Evolutionary conservation across 225 moss, liverwort and hornwort species (phyloP).

Genomic region (Pleurozium schreberi): DNA sequence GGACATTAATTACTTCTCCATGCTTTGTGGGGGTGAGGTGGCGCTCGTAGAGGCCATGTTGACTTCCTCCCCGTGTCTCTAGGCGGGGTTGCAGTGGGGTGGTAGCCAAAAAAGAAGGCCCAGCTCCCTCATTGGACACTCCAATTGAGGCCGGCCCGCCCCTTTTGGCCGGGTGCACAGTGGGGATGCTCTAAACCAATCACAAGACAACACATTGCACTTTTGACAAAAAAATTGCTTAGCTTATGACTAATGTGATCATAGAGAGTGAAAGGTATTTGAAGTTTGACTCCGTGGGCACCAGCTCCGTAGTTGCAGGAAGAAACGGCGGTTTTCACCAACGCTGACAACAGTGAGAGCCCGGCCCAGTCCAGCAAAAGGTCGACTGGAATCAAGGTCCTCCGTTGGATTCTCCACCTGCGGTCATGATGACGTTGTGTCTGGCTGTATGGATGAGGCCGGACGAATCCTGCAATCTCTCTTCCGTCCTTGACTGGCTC

Average conservation of each 20-base stretch:
- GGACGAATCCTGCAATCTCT: background rate
- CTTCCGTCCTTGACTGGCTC: background rate
- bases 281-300: background rate
- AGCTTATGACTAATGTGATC: background rate
- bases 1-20: no score
- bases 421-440: background rate
- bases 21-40: no score
- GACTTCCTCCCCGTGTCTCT: no score
- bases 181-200: no score
- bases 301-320: background rate
- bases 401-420: background rate
- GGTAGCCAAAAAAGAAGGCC: no score
- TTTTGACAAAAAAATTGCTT: background rate
- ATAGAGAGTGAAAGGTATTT: background rate
- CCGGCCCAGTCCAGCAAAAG: background rate
- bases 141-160: no score
- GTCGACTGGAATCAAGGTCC: background rate
- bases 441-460: background rate
- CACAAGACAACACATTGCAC: background rate
- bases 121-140: no score
- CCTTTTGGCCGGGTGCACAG: no score
- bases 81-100: no score
- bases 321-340: background rate
- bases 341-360: background rate
- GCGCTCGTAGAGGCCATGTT: no score